Percentiles rank a stretch among this genome's conserved stretches.
Conservation (phyloP, 192 early-diverging fungal species). For the Backusella parvicylindrica region DNA sequence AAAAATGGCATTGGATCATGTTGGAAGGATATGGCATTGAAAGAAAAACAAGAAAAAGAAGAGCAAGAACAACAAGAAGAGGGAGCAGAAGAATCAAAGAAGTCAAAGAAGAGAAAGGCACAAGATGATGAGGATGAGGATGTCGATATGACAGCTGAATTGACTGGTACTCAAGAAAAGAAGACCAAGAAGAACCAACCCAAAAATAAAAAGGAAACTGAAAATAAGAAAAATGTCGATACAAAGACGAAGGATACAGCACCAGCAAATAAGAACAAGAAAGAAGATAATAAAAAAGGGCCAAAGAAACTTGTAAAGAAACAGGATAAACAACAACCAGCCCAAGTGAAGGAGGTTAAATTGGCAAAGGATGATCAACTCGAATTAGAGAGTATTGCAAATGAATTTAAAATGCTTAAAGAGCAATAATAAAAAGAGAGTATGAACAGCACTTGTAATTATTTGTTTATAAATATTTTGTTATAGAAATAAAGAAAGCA, state of each 20-base stretch:
- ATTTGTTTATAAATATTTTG: neutral
- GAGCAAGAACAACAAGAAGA: neutral
- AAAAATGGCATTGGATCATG: conserved; percentile 36
- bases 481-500: neutral
- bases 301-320: conserved; percentile 2
- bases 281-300: neutral
- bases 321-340: neutral
- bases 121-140: conserved; percentile 2
- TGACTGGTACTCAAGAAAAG: conserved; percentile 21
- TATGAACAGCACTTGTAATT: neutral
- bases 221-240: neutral
- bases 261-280: neutral
- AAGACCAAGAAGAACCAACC: neutral
- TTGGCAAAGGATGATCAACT: conserved; percentile 19
- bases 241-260: neutral
- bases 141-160: conserved; percentile 13
- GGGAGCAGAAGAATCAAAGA: neutral
- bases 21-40: conserved; percentile 14
- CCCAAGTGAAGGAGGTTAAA: neutral
- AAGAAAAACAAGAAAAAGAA: conserved; percentile 5
- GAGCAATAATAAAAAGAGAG: neutral
- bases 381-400: conserved; percentile 17
- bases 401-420: conserved; percentile 7
- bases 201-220: neutral
- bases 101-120: conserved; percentile 23